phyloP scores from a whole-genome alignment of 305 asterid genomes.

The Fraxinus floribunda region DNA sequence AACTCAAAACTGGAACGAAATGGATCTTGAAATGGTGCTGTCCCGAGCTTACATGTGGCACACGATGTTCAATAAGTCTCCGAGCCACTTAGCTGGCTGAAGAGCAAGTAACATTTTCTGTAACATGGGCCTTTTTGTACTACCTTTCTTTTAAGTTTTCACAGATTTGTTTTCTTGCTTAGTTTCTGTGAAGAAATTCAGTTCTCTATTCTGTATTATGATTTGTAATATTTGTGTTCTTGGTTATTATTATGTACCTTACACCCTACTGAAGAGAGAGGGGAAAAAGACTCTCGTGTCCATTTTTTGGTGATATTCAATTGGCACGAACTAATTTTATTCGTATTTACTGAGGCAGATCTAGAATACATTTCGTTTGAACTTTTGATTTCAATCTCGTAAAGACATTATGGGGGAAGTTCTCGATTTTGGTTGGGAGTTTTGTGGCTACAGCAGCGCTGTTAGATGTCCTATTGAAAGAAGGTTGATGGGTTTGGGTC shows the following conservation, averaged over 20 bases:
- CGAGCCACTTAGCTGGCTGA: conserved; percentile 89
- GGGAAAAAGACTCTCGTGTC: not conserved
- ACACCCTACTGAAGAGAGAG: not conserved
- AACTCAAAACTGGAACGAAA: conserved; percentile 68
- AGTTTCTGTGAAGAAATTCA: not conserved
- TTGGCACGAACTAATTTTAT: not conserved
- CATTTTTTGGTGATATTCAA: not conserved
- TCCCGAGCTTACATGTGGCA: conserved; percentile 98
- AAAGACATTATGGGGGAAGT: not conserved
- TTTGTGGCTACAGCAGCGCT: not conserved
- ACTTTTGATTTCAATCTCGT: not conserved
- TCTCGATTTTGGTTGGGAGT: not conserved
- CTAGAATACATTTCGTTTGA: not conserved
- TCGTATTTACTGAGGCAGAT: not conserved
- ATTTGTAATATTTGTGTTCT: conserved; percentile 21
- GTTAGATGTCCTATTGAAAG: not conserved
- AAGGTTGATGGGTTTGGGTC: not conserved
- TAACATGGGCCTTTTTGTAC: not conserved
- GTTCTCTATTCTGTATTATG: conserved; percentile 16
- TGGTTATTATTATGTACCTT: not conserved
- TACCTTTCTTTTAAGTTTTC: conserved; percentile 9
- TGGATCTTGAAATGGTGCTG: conserved; percentile 90
- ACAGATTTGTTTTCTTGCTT: conserved; percentile 23
- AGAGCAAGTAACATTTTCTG: not conserved
- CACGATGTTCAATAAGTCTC: conserved; percentile 84